Percentiles rank a stretch among this genome's conserved stretches.
Evolutionary conservation across 1,284 basidiomycete species (phyloP).

Genomic region (Boletellus deceptivus): DNA sequence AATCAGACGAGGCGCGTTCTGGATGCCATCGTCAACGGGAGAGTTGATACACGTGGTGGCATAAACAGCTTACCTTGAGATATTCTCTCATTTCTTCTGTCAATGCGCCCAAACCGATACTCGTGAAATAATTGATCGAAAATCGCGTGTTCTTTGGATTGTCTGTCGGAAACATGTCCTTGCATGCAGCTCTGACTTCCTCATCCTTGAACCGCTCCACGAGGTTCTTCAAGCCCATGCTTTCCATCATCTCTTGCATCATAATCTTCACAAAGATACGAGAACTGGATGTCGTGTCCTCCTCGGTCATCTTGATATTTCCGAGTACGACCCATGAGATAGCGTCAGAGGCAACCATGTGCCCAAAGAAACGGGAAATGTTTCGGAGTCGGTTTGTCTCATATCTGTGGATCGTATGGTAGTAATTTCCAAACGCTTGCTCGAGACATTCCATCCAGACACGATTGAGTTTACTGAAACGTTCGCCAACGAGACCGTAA

Average conservation of each 20-base stretch:
- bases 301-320: slow-evolving; percentile 92
- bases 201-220: slow-evolving; percentile 86
- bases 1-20: slow-evolving; percentile 89
- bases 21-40: slow-evolving; percentile 3
- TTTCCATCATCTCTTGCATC: slow-evolving; percentile 92
- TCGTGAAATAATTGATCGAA: slow-evolving; percentile 97
- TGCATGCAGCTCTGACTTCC: slow-evolving; percentile 74
- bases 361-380: slow-evolving; percentile 95
- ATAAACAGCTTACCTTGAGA: slow-evolving; percentile 64
- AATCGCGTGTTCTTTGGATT: slow-evolving; percentile 97
- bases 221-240: slow-evolving; percentile 83
- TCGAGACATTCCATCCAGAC: slow-evolving; percentile 92
- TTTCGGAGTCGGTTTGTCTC: slow-evolving; percentile 98
- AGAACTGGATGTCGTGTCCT: slow-evolving; percentile 93
- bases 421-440: slow-evolving; percentile 87
- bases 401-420: slow-evolving; percentile 96
- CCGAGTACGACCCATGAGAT: slow-evolving; percentile 89
- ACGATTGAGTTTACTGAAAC: slow-evolving; percentile 94
- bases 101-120: slow-evolving; percentile 85
- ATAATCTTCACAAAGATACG: slow-evolving; percentile 99
- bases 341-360: slow-evolving; percentile 81
- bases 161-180: slow-evolving; percentile 92
- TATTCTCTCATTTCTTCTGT: slow-evolving; percentile 98
- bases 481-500: slow-evolving; percentile 94
- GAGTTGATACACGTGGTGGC: background rate